A percentile compares a stretch with the other conserved stretches of the same genome.
phyloP scores from a whole-genome alignment of 2,329 filamentous ascomycete species.

The Pleurostoma richardsiae region DNA sequence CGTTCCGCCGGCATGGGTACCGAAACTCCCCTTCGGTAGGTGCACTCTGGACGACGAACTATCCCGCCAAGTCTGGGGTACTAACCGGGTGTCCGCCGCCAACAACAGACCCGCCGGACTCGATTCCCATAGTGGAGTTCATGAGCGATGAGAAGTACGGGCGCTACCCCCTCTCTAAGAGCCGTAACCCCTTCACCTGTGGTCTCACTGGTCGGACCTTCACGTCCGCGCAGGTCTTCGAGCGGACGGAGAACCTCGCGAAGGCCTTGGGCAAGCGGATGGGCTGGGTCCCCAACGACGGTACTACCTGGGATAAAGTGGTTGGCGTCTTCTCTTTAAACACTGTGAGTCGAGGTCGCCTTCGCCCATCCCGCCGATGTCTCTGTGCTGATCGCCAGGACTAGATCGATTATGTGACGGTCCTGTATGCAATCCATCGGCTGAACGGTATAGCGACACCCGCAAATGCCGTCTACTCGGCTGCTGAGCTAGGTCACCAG shows the following conservation, averaged over 20 bases:
- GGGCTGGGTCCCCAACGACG: conserved; percentile 64
- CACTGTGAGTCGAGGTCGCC: conserved; percentile 46
- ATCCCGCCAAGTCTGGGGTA: neutral
- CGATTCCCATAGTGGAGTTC: conserved; percentile 70
- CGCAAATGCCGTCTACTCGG: conserved; percentile 70
- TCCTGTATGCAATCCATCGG: conserved; percentile 70
- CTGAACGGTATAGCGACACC: conserved; percentile 70
- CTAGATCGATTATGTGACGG: conserved; percentile 68
- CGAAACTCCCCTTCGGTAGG: conserved; percentile 51
- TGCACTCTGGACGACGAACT: conserved; percentile 1
- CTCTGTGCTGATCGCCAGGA: too few species aligned
- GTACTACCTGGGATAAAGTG: conserved; percentile 78
- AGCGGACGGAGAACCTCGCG: conserved; percentile 62
- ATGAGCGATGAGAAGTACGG: conserved; percentile 70
- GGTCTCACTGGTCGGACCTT: conserved; percentile 67
- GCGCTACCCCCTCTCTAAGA: conserved; percentile 55
- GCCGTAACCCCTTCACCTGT: conserved; percentile 70
- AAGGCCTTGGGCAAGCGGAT: conserved; percentile 66
- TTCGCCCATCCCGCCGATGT: neutral
- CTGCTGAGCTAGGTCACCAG: conserved; percentile 66
- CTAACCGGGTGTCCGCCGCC: conserved; percentile 6
- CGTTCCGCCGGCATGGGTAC: conserved; percentile 55
- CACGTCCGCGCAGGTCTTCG: conserved; percentile 55
- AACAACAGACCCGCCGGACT: conserved; percentile 58
- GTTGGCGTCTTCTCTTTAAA: conserved; percentile 75